phyloP scores from a whole-genome alignment of 1,139 yeast genomes.

The Maudiozyma humilis region DNA sequence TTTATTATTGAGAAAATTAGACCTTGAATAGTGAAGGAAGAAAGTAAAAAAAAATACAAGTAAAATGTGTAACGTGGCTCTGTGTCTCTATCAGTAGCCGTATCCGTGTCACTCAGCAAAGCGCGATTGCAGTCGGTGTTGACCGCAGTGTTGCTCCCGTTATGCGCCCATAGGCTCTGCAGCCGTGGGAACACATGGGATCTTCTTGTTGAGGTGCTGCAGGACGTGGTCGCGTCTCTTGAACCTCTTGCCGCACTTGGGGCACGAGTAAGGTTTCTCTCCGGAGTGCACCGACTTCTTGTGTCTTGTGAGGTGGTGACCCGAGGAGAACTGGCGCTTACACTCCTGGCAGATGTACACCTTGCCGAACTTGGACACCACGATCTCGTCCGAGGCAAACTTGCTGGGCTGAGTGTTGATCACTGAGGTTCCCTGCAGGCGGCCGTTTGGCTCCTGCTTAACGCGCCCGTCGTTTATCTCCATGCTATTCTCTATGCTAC shows the following conservation, averaged over 20 bases:
- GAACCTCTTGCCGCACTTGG: conserved; percentile 33
- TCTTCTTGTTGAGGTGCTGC: conserved; percentile 32
- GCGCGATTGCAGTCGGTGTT: too few species aligned
- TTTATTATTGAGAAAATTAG: too few species aligned
- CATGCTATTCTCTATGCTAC: conserved; percentile 4
- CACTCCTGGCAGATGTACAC: conserved; percentile 32
- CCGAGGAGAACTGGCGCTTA: conserved; percentile 32
- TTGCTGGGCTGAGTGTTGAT: conserved; percentile 17
- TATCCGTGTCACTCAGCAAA: too few species aligned
- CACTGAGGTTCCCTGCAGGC: conserved; percentile 9
- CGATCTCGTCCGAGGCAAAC: conserved; percentile 27
- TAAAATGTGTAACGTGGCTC: too few species aligned
- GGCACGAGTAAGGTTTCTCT: conserved; percentile 33
- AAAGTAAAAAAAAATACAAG: too few species aligned
- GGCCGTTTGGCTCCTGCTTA: background rate
- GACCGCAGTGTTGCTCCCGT: too few species aligned
- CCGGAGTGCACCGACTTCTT: conserved; percentile 34
- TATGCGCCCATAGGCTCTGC: background rate
- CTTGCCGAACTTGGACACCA: conserved; percentile 30
- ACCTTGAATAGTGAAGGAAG: too few species aligned
- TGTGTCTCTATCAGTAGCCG: too few species aligned
- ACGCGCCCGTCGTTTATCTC: background rate
- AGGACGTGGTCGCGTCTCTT: conserved; percentile 33
- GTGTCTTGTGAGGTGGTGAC: conserved; percentile 33
- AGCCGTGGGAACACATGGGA: conserved; percentile 26